These are phyloP conservation scores for Ogataea zsoltii DNA, from an alignment of 805 yeast genomes.

Conservation along the genomic window DNA sequence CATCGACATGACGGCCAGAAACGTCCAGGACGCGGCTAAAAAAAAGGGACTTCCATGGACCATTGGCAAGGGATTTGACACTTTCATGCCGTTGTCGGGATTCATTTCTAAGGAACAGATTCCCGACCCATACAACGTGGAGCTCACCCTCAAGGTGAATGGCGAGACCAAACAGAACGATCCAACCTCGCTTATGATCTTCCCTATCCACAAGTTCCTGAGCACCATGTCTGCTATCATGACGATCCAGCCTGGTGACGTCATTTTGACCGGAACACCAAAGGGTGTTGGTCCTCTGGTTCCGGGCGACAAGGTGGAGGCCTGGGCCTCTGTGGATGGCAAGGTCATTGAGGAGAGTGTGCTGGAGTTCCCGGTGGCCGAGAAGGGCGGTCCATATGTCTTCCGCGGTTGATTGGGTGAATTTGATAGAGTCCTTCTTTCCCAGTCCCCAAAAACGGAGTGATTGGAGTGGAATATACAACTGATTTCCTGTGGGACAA, in stretches of 20 bases:
- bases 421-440: too few species aligned
- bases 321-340: slow-evolving; percentile 60
- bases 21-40: slow-evolving; percentile 94
- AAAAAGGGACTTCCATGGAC: slow-evolving; percentile 95
- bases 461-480: too few species aligned
- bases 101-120: slow-evolving; percentile 67
- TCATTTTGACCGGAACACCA: slow-evolving; percentile 94
- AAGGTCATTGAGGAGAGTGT: slow-evolving; percentile 49
- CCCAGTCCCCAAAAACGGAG: too few species aligned
- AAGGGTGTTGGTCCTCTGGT: slow-evolving; percentile 88
- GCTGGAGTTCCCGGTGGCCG: slow-evolving; percentile 52
- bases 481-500: too few species aligned
- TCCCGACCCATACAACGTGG: slow-evolving; percentile 72
- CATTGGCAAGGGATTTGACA: slow-evolving; percentile 95
- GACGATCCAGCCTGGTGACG: slow-evolving; percentile 89
- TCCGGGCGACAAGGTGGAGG: slow-evolving; percentile 78
- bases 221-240: slow-evolving; percentile 82
- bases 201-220: slow-evolving; percentile 79
- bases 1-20: slow-evolving; percentile 92
- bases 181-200: slow-evolving; percentile 78
- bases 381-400: slow-evolving; percentile 60
- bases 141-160: slow-evolving; percentile 65
- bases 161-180: slow-evolving; percentile 73
- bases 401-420: slow-evolving; percentile 32
- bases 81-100: slow-evolving; percentile 84